phyloP scores from a whole-genome alignment of 768 basidiomycete species.

The Leccinum boreale region DNA sequence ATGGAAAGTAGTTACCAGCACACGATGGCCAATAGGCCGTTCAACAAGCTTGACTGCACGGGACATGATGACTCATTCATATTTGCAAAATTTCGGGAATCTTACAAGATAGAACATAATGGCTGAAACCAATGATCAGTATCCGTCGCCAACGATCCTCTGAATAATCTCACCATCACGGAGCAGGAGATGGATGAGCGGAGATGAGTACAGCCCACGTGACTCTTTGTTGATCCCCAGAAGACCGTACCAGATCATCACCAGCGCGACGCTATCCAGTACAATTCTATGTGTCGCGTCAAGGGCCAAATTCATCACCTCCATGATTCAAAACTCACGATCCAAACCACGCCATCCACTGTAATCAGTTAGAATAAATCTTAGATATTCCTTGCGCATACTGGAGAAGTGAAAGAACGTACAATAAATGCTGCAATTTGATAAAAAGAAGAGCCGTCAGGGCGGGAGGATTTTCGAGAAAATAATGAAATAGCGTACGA shows the following conservation, averaged over 20 bases:
- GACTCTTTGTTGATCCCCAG: neutral
- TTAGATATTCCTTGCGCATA: neutral
- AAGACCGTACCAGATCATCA: slow-evolving; percentile 7
- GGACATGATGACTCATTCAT: neutral
- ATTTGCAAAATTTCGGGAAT: neutral
- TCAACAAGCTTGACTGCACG: neutral
- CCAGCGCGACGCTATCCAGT: slow-evolving; percentile 7
- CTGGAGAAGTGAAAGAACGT: neutral
- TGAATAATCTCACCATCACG: slow-evolving; percentile 7
- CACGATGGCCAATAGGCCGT: neutral
- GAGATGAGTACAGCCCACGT: neutral
- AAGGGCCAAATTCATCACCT: neutral
- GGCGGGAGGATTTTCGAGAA: neutral
- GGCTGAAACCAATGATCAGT: slow-evolving; percentile 1
- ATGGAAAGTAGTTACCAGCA: neutral
- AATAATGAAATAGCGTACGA: neutral
- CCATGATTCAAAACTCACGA: neutral
- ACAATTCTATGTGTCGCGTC: neutral
- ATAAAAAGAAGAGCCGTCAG: neutral
- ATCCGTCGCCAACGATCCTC: neutral
- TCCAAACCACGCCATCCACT: slow-evolving; percentile 13
- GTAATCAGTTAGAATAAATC: neutral
- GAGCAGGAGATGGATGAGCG: slow-evolving; percentile 4
- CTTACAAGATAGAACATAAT: slow-evolving; percentile 2
- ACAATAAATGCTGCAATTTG: slow-evolving; percentile 2